Base-by-base conservation (phyloP, 2,329 filamentous ascomycete species). In the Ambrosiella beaveri region DNA sequence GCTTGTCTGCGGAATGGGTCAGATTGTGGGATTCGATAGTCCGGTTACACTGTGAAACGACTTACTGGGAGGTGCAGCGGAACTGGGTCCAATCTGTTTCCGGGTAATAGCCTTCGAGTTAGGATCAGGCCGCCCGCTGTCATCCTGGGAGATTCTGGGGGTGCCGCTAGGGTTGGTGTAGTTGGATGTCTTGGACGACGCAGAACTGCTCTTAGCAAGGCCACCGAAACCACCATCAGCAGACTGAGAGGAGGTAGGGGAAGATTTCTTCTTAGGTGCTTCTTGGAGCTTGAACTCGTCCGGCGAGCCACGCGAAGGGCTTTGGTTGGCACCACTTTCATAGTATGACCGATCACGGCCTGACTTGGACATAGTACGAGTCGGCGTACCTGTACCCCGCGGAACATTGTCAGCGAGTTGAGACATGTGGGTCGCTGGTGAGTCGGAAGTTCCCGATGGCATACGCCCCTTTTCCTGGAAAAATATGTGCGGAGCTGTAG, bases 381-480 rank as follows among this genome's bases (percentile, higher is more conserved):
- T 69, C 59, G 73, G 71, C 54, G 17, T 27, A 27, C 37, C 57
- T 17, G 57, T 38, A 15, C 40, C 40, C n/a, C 57, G 49, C 39
- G 58, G 41, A 19, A 35, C 55, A 37, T 57, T 57, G 6, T 57
- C 55, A 53, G 50, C 15, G 11, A 37, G 57, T 44, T 56, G 57
- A 35, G 57, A 56, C 36, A 40, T 12, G 9, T 54, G 40, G 12
- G 57, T 41, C 9, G 27, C 27, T 27, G 55, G 57, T n/a, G 58
- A 51, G 37, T 61, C 59, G 15, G 56, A 61, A 13, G 56, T 39
- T 1, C 19, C 38, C 5, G 59, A 61, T 3, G 76, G 70, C 61
- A 81, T 76, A 50, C 86, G 79, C 1, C 81, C 80, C 69, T 90
- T 93, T 65, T 95, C 88, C 68, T 95, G 88, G 67, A 89, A 94